Conservation (phyloP, 768 basidiomycete species). For the Chalciporus pseudorubinellus region DNA sequence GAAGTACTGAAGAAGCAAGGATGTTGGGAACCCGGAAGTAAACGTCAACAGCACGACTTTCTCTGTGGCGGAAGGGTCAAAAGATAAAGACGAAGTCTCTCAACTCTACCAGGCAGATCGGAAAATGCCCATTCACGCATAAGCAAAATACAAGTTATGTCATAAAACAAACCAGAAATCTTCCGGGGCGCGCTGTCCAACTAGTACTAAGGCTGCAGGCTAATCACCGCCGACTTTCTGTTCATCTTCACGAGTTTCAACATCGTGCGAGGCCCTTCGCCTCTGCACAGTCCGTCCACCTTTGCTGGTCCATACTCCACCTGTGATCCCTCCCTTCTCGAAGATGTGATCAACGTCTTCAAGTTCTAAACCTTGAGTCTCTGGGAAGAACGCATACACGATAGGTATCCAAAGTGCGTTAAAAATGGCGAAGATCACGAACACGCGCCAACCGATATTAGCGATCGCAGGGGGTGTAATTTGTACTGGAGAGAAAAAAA, state of each 20-base stretch:
- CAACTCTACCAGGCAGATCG: no score
- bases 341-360: slow-evolving; percentile 41
- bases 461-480: slow-evolving; percentile 43
- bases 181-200: no score
- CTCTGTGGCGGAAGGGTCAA: no score
- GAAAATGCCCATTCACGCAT: not conserved
- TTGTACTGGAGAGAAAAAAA: slow-evolving; percentile 23
- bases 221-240: not conserved
- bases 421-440: slow-evolving; percentile 45
- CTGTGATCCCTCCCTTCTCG: slow-evolving; percentile 42
- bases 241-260: not conserved
- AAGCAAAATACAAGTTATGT: not conserved
- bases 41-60: no score
- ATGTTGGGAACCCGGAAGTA: no score
- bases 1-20: no score
- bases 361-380: slow-evolving; percentile 39
- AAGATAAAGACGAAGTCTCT: no score
- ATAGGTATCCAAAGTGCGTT: slow-evolving; percentile 45
- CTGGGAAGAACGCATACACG: slow-evolving; percentile 36
- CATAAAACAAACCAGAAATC: not conserved
- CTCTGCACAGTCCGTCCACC: slow-evolving; percentile 33
- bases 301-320: slow-evolving; percentile 38
- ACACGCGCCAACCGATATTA: slow-evolving; percentile 43
- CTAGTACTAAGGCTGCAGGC: no score
- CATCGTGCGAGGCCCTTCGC: slow-evolving; percentile 8